Conservation (phyloP, 2,329 filamentous ascomycete species). For the Colletotrichum lupini region DNA sequence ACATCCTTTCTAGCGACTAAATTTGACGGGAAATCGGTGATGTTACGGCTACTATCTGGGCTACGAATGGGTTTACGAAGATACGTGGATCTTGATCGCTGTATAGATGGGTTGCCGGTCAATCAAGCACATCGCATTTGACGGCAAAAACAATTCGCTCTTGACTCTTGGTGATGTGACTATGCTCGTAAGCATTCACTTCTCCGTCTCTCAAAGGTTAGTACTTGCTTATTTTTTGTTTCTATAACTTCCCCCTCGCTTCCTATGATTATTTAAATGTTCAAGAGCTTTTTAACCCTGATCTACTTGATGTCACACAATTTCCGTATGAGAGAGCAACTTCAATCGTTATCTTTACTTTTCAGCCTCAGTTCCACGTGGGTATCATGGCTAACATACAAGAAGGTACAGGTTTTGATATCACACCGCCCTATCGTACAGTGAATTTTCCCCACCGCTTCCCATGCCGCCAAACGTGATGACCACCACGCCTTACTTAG, state of each 20-base stretch:
- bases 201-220: slow-evolving; percentile 52
- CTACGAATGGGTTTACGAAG: slow-evolving; percentile 58
- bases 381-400: slow-evolving; percentile 53
- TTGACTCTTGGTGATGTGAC: slow-evolving; percentile 41
- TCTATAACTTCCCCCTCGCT: slow-evolving; percentile 35
- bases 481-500: not conserved
- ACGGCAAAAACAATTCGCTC: slow-evolving; percentile 34
- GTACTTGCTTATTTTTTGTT: slow-evolving; percentile 43
- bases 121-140: slow-evolving; percentile 46
- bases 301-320: slow-evolving; percentile 69
- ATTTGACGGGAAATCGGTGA: slow-evolving; percentile 53
- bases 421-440: slow-evolving; percentile 10
- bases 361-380: slow-evolving; percentile 37
- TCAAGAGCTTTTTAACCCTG: slow-evolving; percentile 79
- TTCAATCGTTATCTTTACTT: slow-evolving; percentile 37
- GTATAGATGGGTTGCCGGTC: slow-evolving; percentile 62
- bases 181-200: slow-evolving; percentile 33
- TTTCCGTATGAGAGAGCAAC: slow-evolving; percentile 65
- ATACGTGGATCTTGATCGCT: slow-evolving; percentile 52
- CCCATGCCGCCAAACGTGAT: not conserved
- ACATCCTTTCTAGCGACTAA: slow-evolving; percentile 62
- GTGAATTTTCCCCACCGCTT: slow-evolving; percentile 20
- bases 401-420: slow-evolving; percentile 25
- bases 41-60: slow-evolving; percentile 53
- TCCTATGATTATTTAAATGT: slow-evolving; percentile 67